These are phyloP conservation scores for Linnemannia hyalina DNA, from an alignment of 192 early-diverging fungal genomes.

Conservation along the genomic window DNA sequence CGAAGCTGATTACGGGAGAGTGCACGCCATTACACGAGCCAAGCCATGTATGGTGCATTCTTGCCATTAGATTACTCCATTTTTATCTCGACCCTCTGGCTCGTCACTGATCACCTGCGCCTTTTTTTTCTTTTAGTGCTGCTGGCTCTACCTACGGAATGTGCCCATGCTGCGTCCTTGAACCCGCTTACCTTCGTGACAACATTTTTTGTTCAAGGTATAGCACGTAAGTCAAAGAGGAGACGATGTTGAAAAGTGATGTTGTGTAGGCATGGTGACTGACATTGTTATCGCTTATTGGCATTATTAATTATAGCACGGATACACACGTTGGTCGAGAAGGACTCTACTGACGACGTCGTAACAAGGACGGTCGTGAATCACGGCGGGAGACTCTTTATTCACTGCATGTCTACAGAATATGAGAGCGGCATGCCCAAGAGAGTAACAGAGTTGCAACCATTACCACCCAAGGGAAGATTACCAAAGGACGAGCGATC, in stretches of 20 bases:
- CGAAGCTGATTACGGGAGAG: constrained; percentile 14
- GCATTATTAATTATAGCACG: not conserved
- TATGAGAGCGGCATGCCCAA: not conserved
- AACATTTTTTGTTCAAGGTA: constrained; percentile 12
- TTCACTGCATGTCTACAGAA: constrained; percentile 29
- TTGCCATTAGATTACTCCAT: not conserved
- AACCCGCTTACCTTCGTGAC: constrained; percentile 28
- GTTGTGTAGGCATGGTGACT: not conserved
- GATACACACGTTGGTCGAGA: constrained; percentile 13
- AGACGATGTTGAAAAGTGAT: not conserved
- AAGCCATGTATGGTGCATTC: constrained; percentile 2
- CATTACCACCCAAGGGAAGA: not conserved
- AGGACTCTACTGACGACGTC: not conserved
- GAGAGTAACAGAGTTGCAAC: not conserved
- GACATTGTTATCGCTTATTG: not conserved
- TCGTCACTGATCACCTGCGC: not conserved
- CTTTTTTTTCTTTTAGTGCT: not conserved
- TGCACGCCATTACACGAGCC: not conserved
- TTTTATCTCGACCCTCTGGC: not conserved
- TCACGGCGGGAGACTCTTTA: constrained; percentile 31
- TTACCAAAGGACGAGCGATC: not conserved
- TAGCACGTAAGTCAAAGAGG: not conserved
- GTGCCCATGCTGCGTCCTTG: constrained; percentile 32
- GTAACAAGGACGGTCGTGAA: constrained; percentile 25
- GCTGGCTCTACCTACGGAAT: constrained; percentile 30